These are phyloP conservation scores for Suhomyces sp. DNA, from an alignment of 805 yeast genomes.

Conservation along the genomic window DNA sequence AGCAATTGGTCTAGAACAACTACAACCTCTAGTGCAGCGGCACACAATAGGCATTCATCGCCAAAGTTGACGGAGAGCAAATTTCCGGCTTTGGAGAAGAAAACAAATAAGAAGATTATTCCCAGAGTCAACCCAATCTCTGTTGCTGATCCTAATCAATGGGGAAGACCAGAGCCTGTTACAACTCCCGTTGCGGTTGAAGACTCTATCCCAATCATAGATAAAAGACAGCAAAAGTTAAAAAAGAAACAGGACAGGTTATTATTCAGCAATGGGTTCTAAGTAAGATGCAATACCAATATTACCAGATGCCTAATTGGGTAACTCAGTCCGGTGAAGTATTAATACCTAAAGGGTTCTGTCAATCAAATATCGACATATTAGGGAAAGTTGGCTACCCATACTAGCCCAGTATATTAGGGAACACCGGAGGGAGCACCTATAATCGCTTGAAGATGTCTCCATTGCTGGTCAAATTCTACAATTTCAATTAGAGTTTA, in stretches of 20 bases:
- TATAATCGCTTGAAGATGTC: too few relatives aligned
- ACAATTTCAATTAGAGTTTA: too few relatives aligned
- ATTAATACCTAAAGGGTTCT: too few relatives aligned
- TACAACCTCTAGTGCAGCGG: background rate
- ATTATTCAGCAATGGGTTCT: slow-evolving; percentile 5
- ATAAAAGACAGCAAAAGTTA: slow-evolving; percentile 10
- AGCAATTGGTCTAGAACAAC: slow-evolving; percentile 2
- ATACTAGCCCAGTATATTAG: too few relatives aligned
- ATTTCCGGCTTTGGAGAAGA: slow-evolving; percentile 52
- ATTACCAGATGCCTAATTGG: too few relatives aligned
- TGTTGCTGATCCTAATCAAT: slow-evolving; percentile 17
- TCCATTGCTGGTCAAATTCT: too few relatives aligned
- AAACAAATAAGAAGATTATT: slow-evolving; percentile 34
- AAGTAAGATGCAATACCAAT: too few relatives aligned
- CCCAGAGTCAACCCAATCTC: slow-evolving; percentile 60
- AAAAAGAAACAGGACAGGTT: slow-evolving; percentile 14
- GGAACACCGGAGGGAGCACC: too few relatives aligned
- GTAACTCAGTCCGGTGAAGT: too few relatives aligned
- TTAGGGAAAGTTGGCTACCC: too few relatives aligned
- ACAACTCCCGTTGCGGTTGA: slow-evolving; percentile 6
- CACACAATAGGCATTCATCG: slow-evolving; percentile 12
- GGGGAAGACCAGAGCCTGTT: slow-evolving; percentile 22
- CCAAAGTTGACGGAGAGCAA: slow-evolving; percentile 24
- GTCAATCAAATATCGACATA: too few relatives aligned
- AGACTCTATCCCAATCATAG: slow-evolving; percentile 6